Conservation (phyloP, 345 rosid genomes). For the Ceriops zippeliana region DNA sequence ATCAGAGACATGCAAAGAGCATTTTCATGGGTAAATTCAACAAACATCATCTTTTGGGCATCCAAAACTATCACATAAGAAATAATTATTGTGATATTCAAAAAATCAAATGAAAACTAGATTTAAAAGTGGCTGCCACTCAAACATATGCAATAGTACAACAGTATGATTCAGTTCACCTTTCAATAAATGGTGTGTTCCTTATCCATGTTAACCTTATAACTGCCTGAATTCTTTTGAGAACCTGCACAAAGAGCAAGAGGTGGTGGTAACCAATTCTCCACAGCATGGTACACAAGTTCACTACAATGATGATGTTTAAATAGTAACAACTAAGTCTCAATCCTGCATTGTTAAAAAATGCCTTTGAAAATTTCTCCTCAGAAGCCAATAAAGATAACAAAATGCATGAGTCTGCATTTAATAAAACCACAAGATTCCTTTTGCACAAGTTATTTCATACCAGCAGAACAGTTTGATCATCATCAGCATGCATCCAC, state of each 20-base stretch:
- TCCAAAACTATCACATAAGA: neutral
- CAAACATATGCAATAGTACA: neutral
- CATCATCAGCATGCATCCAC: conserved; percentile 87
- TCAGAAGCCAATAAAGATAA: neutral
- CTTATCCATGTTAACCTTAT: conserved; percentile 81
- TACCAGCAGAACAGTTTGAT: conserved; percentile 78
- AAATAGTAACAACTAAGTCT: neutral
- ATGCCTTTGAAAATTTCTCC: neutral
- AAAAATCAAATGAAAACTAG: neutral
- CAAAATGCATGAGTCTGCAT: neutral
- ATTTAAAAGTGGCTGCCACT: neutral
- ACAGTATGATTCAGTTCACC: conserved; percentile 37
- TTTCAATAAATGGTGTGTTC: conserved; percentile 59
- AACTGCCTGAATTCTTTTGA: conserved; percentile 48
- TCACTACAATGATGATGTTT: too few relatives aligned
- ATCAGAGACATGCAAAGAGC: neutral
- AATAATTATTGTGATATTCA: neutral
- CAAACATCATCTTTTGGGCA: neutral
- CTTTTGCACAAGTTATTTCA: conserved; percentile 2
- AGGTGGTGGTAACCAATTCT: neutral
- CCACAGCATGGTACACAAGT: neutral
- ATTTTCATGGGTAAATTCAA: neutral
- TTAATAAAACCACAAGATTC: neutral
- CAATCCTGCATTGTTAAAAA: neutral
- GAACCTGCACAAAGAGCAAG: conserved; percentile 56